Base-by-base conservation (phyloP, 495 filamentous ascomycete genomes). In the Podospora pseudoanserina region DNA sequence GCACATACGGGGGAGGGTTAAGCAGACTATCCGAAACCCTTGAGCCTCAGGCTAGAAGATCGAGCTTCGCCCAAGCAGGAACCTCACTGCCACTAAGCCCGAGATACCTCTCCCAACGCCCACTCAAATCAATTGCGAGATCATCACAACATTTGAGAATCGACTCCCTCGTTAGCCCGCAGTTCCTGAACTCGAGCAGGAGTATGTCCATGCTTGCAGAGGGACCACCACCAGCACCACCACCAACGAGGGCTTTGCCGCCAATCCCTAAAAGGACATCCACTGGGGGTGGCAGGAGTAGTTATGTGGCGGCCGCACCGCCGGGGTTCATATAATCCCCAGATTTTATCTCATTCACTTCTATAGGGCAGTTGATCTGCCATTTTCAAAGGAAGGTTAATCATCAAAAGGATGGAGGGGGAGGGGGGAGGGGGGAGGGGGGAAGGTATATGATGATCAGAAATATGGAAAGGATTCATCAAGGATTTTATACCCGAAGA, bases 211-310 rank as follows among this genome's bases (percentile, higher is more conserved):
- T 85, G 6, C 76, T 90, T 34, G 77, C 77, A 1, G 79, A 86
- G 13, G 87, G 87, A 1, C 88, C 88, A 57, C 88, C 88, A 0
- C 82, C 81, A 15, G 85, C 83, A 16, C 89, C 89, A 15, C 89
- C 89, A 18, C 89, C 89, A 13, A 87, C 83, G 20, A 84, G 83
- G 63, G 87, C 89, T 0, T 80, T 91, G 4, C 89, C 88, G 6
- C 86, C 88, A 5, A 80, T 91, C 13, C 88, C 88, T 15, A 68
- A 66, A 19, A 71, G 65, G 44, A 28, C 67, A 7, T 63, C 53
- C 59, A 30, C 28, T 6, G 64, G 54, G 32, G 64, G 39, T 32
- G 23, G 34, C 19, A 49, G 39, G 15, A 16, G 9, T 16, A 49
- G 39, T 49, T 16, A 13, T 58, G 55, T 26, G 15, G 15, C 23